A percentile compares a stretch with the other conserved stretches of the same genome.
phyloP scores from a whole-genome alignment of 2,329 filamentous ascomycete genomes.

The Escovopsis sp. region DNA sequence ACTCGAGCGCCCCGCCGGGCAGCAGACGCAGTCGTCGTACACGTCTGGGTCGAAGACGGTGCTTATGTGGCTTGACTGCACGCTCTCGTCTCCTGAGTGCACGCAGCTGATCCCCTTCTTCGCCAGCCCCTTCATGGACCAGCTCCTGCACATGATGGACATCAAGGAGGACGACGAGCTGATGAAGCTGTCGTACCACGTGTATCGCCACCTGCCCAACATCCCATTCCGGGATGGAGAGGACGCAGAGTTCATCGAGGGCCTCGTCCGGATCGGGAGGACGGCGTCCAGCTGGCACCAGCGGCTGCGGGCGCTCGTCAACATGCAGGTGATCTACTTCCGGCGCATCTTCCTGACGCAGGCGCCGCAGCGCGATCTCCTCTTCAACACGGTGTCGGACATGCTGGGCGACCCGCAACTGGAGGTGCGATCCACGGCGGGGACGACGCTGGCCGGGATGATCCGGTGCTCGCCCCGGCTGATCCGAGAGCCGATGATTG shows the following conservation, averaged over 20 bases:
- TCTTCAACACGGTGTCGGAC: slow-evolving; percentile 85
- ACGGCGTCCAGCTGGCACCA: slow-evolving; percentile 87
- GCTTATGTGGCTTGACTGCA: slow-evolving; percentile 84
- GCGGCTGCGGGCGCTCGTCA: slow-evolving; percentile 82
- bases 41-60: slow-evolving; percentile 95
- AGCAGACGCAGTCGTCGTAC: slow-evolving; percentile 87
- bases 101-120: slow-evolving; percentile 85
- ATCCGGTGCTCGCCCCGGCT: slow-evolving; percentile 80
- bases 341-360: slow-evolving; percentile 80
- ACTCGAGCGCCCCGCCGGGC: slow-evolving; percentile 64
- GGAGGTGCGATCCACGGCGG: slow-evolving; percentile 87
- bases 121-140: slow-evolving; percentile 73
- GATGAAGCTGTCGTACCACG: slow-evolving; percentile 86
- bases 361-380: slow-evolving; percentile 54
- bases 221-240: slow-evolving; percentile 82
- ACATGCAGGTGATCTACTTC: slow-evolving; percentile 98
- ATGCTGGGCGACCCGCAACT: slow-evolving; percentile 89
- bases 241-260: slow-evolving; percentile 68
- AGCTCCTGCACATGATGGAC: slow-evolving; percentile 98
- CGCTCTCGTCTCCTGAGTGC: slow-evolving; percentile 82
- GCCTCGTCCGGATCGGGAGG: slow-evolving; percentile 76
- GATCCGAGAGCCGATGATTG: slow-evolving; percentile 65
- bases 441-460: slow-evolving; percentile 89
- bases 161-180: slow-evolving; percentile 96
- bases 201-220: slow-evolving; percentile 91